These are phyloP conservation scores for Medicago truncatula DNA, from an alignment of 306 rosid genomes.

Conservation along the genomic window MtrunA17r5.0-ANR NC_053046.1:179501-180000, in stretches of 20 bases:
- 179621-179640: no score
- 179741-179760: not conserved
- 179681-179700: not conserved
- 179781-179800: not conserved
- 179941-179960: not conserved
- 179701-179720: not conserved
- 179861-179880: not conserved
- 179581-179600: not conserved
- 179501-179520: not conserved
- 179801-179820: not conserved
- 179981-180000: not conserved
- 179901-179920: slow-evolving; percentile 9
- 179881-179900: not conserved
- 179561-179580: not conserved
- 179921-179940: not conserved
- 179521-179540: not conserved
- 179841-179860: not conserved
- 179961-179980: not conserved
- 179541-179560: not conserved
- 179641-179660: not conserved
- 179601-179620: no score
- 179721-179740: not conserved
- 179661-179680: not conserved
- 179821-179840: not conserved
- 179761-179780: not conserved